phyloP scores from a whole-genome alignment of 495 filamentous ascomycete species.

The Aspergillus biplanus region DNA sequence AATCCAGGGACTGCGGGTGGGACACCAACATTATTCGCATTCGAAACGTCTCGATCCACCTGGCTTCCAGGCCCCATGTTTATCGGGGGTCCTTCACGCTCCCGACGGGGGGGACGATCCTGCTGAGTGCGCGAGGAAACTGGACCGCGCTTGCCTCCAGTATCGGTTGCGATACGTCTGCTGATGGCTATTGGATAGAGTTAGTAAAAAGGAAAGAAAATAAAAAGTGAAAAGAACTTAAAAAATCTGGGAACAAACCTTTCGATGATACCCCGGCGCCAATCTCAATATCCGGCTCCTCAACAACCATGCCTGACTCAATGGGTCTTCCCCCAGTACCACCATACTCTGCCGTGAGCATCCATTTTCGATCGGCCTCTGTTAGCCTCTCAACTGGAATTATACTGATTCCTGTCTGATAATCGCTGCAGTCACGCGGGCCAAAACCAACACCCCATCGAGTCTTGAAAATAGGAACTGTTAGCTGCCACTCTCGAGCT shows the following conservation, averaged over 20 bases:
- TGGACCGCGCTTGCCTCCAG: slow-evolving; percentile 72
- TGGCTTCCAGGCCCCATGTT: slow-evolving; percentile 27
- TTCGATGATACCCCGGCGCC: slow-evolving; percentile 96
- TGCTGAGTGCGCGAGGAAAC: slow-evolving; percentile 64
- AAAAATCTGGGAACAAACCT: slow-evolving; percentile 38
- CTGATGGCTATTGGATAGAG: slow-evolving; percentile 64
- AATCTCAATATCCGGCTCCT: slow-evolving; percentile 98
- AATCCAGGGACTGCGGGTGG: slow-evolving; percentile 66
- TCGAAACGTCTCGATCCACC: slow-evolving; percentile 42
- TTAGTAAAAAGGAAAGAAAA: slow-evolving; percentile 4
- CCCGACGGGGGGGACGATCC: slow-evolving; percentile 46
- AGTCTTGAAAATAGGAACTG: slow-evolving; percentile 57
- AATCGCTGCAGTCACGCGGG: slow-evolving; percentile 96
- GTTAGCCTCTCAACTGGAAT: slow-evolving; percentile 92
- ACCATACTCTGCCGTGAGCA: slow-evolving; percentile 90
- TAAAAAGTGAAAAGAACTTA: background rate
- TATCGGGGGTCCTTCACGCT: slow-evolving; percentile 35
- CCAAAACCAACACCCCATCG: slow-evolving; percentile 98
- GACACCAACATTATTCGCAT: slow-evolving; percentile 57
- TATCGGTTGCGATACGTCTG: slow-evolving; percentile 78
- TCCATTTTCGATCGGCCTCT: slow-evolving; percentile 96
- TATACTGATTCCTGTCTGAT: slow-evolving; percentile 86
- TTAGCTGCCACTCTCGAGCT: slow-evolving; percentile 20
- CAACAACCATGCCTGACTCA: slow-evolving; percentile 82
- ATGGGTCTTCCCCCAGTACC: slow-evolving; percentile 85